Evolutionary conservation across 2,329 filamentous ascomycete species (phyloP), one percentile per base, ranked within the genome.

Genomic region (Pochonia chlamydosporia): DNA sequence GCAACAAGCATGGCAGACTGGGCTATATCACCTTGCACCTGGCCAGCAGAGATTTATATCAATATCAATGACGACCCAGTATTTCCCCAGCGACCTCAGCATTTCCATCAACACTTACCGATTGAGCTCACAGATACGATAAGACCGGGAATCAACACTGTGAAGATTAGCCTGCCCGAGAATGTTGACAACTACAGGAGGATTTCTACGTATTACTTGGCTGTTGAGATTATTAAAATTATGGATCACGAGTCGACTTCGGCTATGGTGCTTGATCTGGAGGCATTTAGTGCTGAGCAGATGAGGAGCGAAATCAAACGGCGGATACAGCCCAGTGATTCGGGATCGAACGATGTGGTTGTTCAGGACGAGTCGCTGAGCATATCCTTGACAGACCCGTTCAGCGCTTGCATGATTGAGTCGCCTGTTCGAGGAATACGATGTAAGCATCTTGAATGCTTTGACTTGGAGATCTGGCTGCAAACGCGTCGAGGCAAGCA

Each of bases 381-480:
- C 5, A 49, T 90, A 46, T 76, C 82, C 50, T 66, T 90, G 13
- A 70, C 80, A 1, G 85, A 89, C 60, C 84, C 85, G 0, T 87
- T 87, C 59, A 84, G 72, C 48, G 70, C 76, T 1, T 68, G 60
- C 11, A 74, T 93, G 10, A 90, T 87, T 61, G 70, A 78, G 5
- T 73, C 76, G 0, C 92, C 93, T 1, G 88, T 84, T 2, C 84
- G 91, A 24, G 83, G 89, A 23, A 69, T 59, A 7, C 56, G 64
- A 3, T 99, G 93, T 63, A 70, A 71, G 21, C 92, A 99, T 61
- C 71, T 85, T 30, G 89, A 96, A 60, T 96, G 90, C 61, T 96
- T 97, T 61, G 92, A 97, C 62, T 79, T 96, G 7, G 78, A 86
- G 18, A 91, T 80, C 1, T 97, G 89, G 71, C 76, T 99, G 8